Evolutionary conservation across 169 alveolate species (phyloP), one percentile per base, ranked within the genome.

Genomic region (Theileria parva): DNA sequence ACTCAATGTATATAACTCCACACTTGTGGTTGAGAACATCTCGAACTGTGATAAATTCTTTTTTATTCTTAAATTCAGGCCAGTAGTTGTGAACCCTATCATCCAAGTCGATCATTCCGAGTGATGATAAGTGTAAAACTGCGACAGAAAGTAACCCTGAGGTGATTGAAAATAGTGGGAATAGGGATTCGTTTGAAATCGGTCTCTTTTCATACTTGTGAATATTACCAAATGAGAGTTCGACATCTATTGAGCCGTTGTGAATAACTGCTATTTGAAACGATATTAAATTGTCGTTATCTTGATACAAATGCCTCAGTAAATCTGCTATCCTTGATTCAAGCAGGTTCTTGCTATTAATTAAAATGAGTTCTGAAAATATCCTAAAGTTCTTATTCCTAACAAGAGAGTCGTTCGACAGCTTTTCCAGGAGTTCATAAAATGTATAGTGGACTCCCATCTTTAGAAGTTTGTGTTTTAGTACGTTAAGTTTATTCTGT

Each of bases 201-300:
- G 94, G 94, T n/a, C 92, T 74, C 57, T 63, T 74, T 63, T 90
- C 94, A 19, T 81, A 84, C 55, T 73, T 74, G 34, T 89, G 86
- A 50, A 88, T 90, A 19, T 70, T 57, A 0, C 94, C 94, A 44
- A 81, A 83, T 37, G 92, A 77, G 11, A 90, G 61, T 34, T 90
- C 91, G 8, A 76, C 92, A 23, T 87, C 94, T 0, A 90, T 39
- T 27, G 69, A 59, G 17, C 86, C 87, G 30, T 83, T 79, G 19
- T 80, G 87, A 15, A 90, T 86, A 50, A 90, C 91, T 5, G 86
- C 77, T 37, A 87, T 84, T 60, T 91, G 95, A 12, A 81, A 69
- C 4, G 92, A 93, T 39, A 87, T 67, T 48, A 91, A 44, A 57
- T 84, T 79, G 17, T 77, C 57, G 70, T 74, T 68, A 48, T 81